phyloP scores from a whole-genome alignment of 2,329 filamentous ascomycete genomes.

The Spiromastix sp. region DNA sequence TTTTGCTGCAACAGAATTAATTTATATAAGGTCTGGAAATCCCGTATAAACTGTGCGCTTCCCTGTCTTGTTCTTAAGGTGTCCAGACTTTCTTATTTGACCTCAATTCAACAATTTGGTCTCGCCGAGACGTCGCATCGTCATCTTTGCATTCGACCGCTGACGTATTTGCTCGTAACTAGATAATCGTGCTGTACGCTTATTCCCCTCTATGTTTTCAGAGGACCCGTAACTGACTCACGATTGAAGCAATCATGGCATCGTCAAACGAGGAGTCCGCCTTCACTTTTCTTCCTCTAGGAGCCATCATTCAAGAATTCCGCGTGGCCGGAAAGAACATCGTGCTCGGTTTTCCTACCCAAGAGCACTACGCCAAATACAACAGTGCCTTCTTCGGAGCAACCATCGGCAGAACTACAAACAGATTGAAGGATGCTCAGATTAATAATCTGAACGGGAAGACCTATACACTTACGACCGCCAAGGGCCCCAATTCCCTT shows the following conservation, averaged over 20 bases:
- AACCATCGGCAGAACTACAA: slow-evolving; percentile 77
- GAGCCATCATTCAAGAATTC: slow-evolving; percentile 55
- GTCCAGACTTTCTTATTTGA: too few species aligned
- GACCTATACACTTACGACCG: slow-evolving; percentile 59
- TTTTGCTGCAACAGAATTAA: too few species aligned
- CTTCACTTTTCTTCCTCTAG: slow-evolving; percentile 36
- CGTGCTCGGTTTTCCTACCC: slow-evolving; percentile 71
- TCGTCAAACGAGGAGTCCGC: slow-evolving; percentile 18
- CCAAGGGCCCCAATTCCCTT: slow-evolving; percentile 67
- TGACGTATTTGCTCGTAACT: too few species aligned
- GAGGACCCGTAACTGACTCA: too few species aligned
- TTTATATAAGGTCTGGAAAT: too few species aligned
- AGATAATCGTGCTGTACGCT: too few species aligned
- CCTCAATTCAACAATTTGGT: too few species aligned
- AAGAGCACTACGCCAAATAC: slow-evolving; percentile 63
- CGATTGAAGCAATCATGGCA: slow-evolving; percentile 7
- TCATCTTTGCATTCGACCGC: too few species aligned
- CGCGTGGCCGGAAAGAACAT: slow-evolving; percentile 71
- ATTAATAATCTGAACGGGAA: slow-evolving; percentile 63
- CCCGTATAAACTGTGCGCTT: too few species aligned
- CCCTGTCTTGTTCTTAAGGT: too few species aligned
- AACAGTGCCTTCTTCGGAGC: slow-evolving; percentile 81
- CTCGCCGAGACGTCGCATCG: too few species aligned
- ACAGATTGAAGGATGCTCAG: slow-evolving; percentile 64
- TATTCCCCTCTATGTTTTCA: too few species aligned